Percentiles rank a stretch among this genome's conserved stretches.
These are phyloP conservation scores for Gorgonomyces haynaldii DNA, from an alignment of 192 early-diverging fungal species.

Conservation along the genomic window DNA sequence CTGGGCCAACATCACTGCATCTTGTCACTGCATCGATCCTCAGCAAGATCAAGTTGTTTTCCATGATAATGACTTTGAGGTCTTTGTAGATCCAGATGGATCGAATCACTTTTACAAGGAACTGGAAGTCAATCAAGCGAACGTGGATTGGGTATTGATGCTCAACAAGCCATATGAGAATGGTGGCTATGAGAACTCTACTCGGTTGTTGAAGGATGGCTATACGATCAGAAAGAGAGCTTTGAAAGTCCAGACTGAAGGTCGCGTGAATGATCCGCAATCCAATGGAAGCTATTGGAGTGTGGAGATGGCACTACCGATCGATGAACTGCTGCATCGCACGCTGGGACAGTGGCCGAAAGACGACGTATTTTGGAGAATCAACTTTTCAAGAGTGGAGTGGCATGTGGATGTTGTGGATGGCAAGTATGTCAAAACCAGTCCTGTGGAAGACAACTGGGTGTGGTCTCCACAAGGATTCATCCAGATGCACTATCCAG, in stretches of 20 bases:
- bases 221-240: background rate
- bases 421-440: background rate
- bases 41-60: background rate
- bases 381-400: background rate
- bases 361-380: background rate
- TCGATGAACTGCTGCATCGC: background rate
- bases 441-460: constrained; percentile 3
- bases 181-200: constrained; percentile 1
- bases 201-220: background rate
- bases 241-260: background rate
- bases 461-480: background rate
- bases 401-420: background rate
- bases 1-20: constrained; percentile 1
- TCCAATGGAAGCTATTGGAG: background rate
- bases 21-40: background rate
- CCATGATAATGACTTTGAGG: constrained; percentile 2
- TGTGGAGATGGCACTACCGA: background rate
- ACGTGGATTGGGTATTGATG: background rate
- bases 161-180: background rate
- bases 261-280: background rate
- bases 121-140: background rate
- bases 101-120: background rate
- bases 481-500: background rate
- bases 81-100: background rate
- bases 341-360: background rate